Conservation (phyloP, 257 asterid genomes). For the Eucommia ulmoides region DNA sequence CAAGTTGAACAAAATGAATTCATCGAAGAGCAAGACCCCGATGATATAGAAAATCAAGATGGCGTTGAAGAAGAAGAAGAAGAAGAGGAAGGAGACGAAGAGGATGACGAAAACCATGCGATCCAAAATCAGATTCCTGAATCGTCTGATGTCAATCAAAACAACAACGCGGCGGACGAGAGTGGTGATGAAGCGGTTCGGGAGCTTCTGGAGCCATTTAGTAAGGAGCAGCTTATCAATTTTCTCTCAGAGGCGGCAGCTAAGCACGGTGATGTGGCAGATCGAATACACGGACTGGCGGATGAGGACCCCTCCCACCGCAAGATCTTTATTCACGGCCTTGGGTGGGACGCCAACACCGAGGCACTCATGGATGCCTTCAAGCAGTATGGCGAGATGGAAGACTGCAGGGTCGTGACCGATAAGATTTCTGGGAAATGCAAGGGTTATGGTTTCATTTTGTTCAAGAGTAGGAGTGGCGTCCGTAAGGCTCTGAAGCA, state of each 20-base stretch:
- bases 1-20: too few species aligned
- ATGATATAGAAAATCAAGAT: too few species aligned
- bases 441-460: slow-evolving; percentile 76
- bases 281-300: slow-evolving; percentile 44
- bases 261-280: slow-evolving; percentile 49
- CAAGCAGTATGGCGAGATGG: too few species aligned
- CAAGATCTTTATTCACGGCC: slow-evolving; percentile 82
- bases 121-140: too few species aligned
- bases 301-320: slow-evolving; percentile 89
- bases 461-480: slow-evolving; percentile 62
- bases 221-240: slow-evolving; percentile 63
- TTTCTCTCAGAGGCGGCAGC: slow-evolving; percentile 54
- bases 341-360: too few species aligned
- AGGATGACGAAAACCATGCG: too few species aligned
- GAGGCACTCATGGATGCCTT: too few species aligned
- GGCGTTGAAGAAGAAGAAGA: too few species aligned
- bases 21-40: too few species aligned
- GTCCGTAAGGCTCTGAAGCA: slow-evolving; percentile 58
- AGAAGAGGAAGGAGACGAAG: too few species aligned
- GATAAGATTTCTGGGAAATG: slow-evolving; percentile 78
- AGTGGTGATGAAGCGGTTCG: slow-evolving; percentile 74
- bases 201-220: slow-evolving; percentile 75
- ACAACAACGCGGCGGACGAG: too few species aligned
- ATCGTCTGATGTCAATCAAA: too few species aligned
- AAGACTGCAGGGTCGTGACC: slow-evolving; percentile 84